Base-by-base conservation (phyloP, 2,329 filamentous ascomycete species). In the Calonectria ilicicola region DNA sequence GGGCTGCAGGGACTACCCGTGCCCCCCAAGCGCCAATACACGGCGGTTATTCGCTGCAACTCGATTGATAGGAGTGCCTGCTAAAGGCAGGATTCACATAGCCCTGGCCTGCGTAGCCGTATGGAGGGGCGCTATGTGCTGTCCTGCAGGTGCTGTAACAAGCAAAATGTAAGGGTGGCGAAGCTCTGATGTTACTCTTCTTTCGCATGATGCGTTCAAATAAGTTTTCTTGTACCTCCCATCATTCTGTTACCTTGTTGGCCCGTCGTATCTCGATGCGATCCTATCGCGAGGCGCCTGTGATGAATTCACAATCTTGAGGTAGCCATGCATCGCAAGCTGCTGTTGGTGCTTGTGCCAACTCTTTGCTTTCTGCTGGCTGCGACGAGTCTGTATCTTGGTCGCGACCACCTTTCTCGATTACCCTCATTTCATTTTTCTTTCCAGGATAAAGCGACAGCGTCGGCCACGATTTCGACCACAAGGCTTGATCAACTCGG, bases 251-350 rank as follows among this genome's bases (percentile, higher is more conserved):
- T 21, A 21, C 58, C 9, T 44, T 19, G 58, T 44, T 17, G 35
- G 26, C 21, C 23, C 7, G 23, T 46, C 38, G 23, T 21, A 63
- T 15, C 26, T 32, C 17, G 58, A 26, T 46, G 38, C 38, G 19
- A 29, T 46, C 46, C 12, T 17, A 26, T 46, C 14, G 23, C 17
- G 26, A 44, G 38, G 38, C 23, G 9, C 23, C 58, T 32, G 9
- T 23, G 17, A 58, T 58, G 53, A 21, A 40, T 15, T 17, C n/a
- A 15, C 4, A 1, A 6, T 26, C 12, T 40, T 40, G 2, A 69
- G 29, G n/a, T n/a, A 68, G 63, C n/a, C 65, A 78, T 78, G 76
- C 53, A 70, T 65, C 75, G 64, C 26, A 77, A 62, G 58, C 67
- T 71, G 32, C 46, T 68, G 17, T 60, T 70, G 38, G 38, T 73